Percentiles rank a stretch among this genome's conserved stretches.
These are phyloP conservation scores for Aquanectria penicillioides DNA, from an alignment of 2,329 filamentous ascomycete species.

Conservation along the genomic window DNA sequence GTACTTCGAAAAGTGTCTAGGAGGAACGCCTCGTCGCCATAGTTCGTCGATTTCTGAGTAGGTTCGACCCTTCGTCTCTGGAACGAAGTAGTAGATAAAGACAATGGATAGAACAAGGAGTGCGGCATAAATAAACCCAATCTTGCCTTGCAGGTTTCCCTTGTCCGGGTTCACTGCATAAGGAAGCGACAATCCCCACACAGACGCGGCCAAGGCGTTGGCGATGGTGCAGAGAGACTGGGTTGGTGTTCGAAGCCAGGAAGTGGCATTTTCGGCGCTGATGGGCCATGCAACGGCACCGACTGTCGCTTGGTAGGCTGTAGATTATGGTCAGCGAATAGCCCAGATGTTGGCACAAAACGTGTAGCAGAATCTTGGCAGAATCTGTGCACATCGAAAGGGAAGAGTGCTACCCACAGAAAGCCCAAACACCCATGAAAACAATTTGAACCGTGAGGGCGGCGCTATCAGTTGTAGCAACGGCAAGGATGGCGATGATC, in stretches of 20 bases:
- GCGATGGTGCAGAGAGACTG: constrained; percentile 13
- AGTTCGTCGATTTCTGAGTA: constrained; percentile 39
- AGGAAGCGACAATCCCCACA: constrained; percentile 34
- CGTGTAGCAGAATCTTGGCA: background rate
- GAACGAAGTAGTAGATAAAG: constrained; percentile 48
- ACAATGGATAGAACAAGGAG: constrained; percentile 40
- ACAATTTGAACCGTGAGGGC: too few relatives aligned
- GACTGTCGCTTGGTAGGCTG: constrained; percentile 16
- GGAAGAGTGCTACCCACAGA: constrained; percentile 15
- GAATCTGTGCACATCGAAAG: background rate
- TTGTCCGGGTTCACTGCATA: constrained; percentile 37
- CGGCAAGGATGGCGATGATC: background rate
- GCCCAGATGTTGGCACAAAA: background rate
- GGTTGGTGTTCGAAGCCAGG: constrained; percentile 7
- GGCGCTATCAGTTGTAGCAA: too few relatives aligned
- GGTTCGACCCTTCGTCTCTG: constrained; percentile 41
- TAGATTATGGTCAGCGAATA: too few relatives aligned
- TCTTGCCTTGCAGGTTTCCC: constrained; percentile 49
- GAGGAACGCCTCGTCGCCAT: constrained; percentile 23
- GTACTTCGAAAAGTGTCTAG: background rate
- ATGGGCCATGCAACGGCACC: constrained; percentile 15
- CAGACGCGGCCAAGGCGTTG: constrained; percentile 6
- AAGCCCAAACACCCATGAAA: constrained; percentile 20
- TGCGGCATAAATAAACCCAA: constrained; percentile 50
- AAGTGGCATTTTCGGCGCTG: constrained; percentile 6